Evolutionary conservation across 2,329 filamentous ascomycete species (phyloP), one percentile per base, ranked within the genome.

Genomic region (Pseudocercospora fijiensis): DNA sequence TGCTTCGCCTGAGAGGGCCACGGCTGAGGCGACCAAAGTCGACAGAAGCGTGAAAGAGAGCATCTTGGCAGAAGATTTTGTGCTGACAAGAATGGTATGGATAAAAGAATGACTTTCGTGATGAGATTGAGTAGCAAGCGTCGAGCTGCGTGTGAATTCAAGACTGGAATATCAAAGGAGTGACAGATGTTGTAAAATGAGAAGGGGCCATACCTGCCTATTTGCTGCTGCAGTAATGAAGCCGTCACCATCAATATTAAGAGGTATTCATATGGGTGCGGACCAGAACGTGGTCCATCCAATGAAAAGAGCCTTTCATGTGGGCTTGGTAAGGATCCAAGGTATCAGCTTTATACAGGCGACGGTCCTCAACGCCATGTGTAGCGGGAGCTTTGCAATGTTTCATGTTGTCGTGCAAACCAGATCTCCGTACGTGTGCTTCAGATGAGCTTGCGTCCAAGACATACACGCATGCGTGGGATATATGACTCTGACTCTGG

Each of bases 1-100:
- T 11, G 69, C 70, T 41, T 67, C 28, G 43, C 69, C 71, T 45
- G 65, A 64, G 52, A 68, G 55, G 27, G 69, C 61, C 30, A 64
- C 65, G 6, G 65, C 53, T 27, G 66, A 61, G 56, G 69, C 66
- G 55, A 64, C 60, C 51, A 71, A 43, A 51, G 65, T 65, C 41
- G 65, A 37, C 47, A 65, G n/a, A 18, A 65, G n/a, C 18, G 58
- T 37, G 26, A 47, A 41, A 11, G 60, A 65, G 11, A 65, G 52
- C 64, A 68, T 67, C 9, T 62, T 64, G 41, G 41, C 24, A 56
- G 53, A 47, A 26, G 51, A 61, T 49, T 20, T 20, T 3, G 26
- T 13, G 52, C n/a, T 37, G n/a, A 16, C 27, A 27, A 28, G 24
- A 45, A 33, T 51, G 13, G 4, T 37, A 5, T 26, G 16, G 33